Base-by-base conservation (phyloP, 2,329 filamentous ascomycete species). In the Dothideomycetidae sp. region DNA sequence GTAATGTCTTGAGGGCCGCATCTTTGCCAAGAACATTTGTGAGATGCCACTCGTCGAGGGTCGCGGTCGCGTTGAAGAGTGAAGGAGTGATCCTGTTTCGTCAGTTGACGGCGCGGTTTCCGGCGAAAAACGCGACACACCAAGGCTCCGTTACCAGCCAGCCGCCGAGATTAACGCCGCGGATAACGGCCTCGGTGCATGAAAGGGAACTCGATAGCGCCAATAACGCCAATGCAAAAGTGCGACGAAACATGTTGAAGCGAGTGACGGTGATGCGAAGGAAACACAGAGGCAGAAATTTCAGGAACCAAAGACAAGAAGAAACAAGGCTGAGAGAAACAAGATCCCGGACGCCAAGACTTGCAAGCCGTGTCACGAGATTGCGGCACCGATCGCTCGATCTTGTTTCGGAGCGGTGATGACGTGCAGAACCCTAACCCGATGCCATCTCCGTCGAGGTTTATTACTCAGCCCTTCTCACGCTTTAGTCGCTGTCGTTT, bases 131-230 rank as follows among this genome's bases (percentile, higher is more conserved):
- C 21, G n/a, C 26, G 21, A 28, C 42, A 12, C 21, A 43, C 46
- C 46, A 48, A 30, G 43, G 45, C 32, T 48, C 46, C 13, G 40
- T 40, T 7, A 49, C 47, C 36, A 49, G 33, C 47, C 47, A 49
- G 2, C 46, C 46, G 10, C 47, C 47, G n/a, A 47, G 32, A 30
- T 49, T 49, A 12, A 49, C 47, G 16, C 47, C 47, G 15, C 47
- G 46, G 23, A 46, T 40, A 13, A 26, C 21, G 21, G 7, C 21
- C n/a, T n/a, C n/a, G n/a, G n/a, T n/a, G n/a, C n/a, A n/a, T n/a
- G n/a, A n/a, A n/a, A n/a, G 21, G 21, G 21, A 7, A n/a, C 21
- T n/a, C 7, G 7, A 26, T 26, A 7, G 7, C 7, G 7, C 7
- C 21, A 26, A 7, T 7, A 7, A 26, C 21, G 7, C 7, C 7